Conservation (phyloP, 176 grass and related monocot species). For the Triticum turgidum region DNA sequence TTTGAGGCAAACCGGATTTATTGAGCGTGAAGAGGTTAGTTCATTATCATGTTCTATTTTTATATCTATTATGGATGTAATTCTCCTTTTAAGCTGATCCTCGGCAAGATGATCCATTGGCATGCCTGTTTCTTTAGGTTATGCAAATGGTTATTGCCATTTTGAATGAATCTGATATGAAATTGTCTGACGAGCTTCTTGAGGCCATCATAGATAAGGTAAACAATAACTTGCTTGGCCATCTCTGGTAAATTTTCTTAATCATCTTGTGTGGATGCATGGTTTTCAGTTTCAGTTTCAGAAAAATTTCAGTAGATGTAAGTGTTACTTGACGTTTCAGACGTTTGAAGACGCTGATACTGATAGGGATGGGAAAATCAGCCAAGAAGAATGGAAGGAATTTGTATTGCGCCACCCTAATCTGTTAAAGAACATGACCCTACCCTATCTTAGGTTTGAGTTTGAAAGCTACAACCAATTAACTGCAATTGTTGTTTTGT, state of each 20-base stretch:
- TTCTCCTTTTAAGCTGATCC: background rate
- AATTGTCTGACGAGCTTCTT: slow-evolving; percentile 64
- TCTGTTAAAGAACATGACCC: slow-evolving; percentile 88
- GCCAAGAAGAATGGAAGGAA: slow-evolving; percentile 77
- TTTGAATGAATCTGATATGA: slow-evolving; percentile 64
- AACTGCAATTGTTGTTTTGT: background rate
- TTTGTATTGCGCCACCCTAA: slow-evolving; percentile 60
- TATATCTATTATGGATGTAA: background rate
- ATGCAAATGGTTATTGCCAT: slow-evolving; percentile 90
- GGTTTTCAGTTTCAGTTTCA: background rate
- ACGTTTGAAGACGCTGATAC: slow-evolving; percentile 86
- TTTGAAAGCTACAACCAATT: too few species aligned
- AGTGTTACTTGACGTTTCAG: slow-evolving; percentile 26
- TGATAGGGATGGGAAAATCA: slow-evolving; percentile 76
- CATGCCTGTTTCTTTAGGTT: slow-evolving; percentile 49
- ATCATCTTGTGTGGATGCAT: background rate
- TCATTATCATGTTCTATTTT: background rate
- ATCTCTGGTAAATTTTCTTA: background rate
- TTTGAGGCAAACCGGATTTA: slow-evolving; percentile 76
- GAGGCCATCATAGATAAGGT: slow-evolving; percentile 75
- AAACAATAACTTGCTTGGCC: background rate
- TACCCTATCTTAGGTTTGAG: slow-evolving; percentile 30
- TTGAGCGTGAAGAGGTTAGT: slow-evolving; percentile 79
- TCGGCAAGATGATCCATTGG: background rate
- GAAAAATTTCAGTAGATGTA: slow-evolving; percentile 37